Percentiles rank a stretch among this genome's conserved stretches.
phyloP scores from a whole-genome alignment of 2,329 filamentous ascomycete species.

The Pyrenophora seminiperda region DNA sequence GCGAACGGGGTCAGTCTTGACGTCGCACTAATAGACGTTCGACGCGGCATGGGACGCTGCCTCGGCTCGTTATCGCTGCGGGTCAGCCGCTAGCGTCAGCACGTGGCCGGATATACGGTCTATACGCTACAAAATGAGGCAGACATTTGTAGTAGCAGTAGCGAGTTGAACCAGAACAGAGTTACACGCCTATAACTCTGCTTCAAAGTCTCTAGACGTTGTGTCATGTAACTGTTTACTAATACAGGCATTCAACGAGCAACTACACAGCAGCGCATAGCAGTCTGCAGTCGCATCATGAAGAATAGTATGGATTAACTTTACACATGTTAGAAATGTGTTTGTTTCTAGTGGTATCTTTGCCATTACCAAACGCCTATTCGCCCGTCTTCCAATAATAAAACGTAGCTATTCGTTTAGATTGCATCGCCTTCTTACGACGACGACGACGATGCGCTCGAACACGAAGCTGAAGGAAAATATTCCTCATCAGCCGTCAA shows the following conservation, averaged over 20 bases:
- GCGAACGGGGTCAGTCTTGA: slow-evolving; percentile 17
- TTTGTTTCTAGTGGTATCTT: slow-evolving; percentile 12
- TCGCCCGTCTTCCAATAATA: neutral
- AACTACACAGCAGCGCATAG: neutral
- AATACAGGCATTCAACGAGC: neutral
- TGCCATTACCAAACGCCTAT: slow-evolving; percentile 7
- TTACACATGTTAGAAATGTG: slow-evolving; percentile 3
- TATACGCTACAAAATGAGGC: slow-evolving; percentile 2
- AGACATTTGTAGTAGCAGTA: neutral
- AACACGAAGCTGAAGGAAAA: neutral
- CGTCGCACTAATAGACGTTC: slow-evolving; percentile 15
- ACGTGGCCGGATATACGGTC: slow-evolving; percentile 8
- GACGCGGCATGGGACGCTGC: slow-evolving; percentile 7
- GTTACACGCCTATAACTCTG: too few species aligned
- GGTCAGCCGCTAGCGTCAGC: slow-evolving; percentile 9
- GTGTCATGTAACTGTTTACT: too few species aligned
- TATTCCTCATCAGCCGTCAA: neutral
- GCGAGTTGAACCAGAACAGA: neutral
- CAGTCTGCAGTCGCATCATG: neutral
- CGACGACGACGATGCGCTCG: neutral
- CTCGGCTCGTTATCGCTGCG: slow-evolving; percentile 14
- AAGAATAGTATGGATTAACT: neutral
- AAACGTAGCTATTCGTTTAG: neutral
- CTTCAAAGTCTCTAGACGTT: too few species aligned
- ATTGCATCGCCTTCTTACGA: neutral